Conservation (phyloP, 352 stramenopile species). For the Lagenidium sp. region DNA sequence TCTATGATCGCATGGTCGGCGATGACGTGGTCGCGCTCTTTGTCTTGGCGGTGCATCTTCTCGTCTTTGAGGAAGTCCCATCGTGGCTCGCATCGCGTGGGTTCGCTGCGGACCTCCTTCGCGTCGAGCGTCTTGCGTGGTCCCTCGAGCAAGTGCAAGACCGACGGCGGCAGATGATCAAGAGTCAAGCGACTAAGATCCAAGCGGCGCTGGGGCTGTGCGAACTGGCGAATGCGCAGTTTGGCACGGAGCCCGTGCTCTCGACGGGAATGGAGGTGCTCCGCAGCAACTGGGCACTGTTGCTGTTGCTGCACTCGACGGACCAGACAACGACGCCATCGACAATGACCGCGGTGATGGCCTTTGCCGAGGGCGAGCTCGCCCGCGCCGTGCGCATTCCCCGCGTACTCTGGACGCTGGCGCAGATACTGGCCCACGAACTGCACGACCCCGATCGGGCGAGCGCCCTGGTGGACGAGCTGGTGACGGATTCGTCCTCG, state of each 20-base stretch:
- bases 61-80: constrained; percentile 1
- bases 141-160: too few relatives aligned
- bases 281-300: constrained; percentile 12
- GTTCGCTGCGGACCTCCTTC: background rate
- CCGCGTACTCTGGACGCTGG: constrained; percentile 2
- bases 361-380: background rate
- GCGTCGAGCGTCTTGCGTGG: too few relatives aligned
- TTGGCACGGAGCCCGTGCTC: background rate
- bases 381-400: constrained; percentile 1
- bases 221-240: constrained; percentile 1
- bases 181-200: too few relatives aligned
- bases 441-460: background rate
- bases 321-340: background rate
- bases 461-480: background rate
- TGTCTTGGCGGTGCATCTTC: constrained; percentile 5
- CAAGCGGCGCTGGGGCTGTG: constrained; percentile 1
- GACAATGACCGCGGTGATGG: background rate
- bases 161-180: too few relatives aligned
- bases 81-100: constrained; percentile 4
- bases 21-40: constrained; percentile 12
- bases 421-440: background rate
- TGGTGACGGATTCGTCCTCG: constrained; percentile 5
- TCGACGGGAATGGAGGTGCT: constrained; percentile 10
- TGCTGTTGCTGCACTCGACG: background rate
- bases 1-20: constrained; percentile 8